Evolutionary conservation across 805 yeast genomes (phyloP), one percentile per base, ranked within the genome.

Genomic region (Ogataea polymorpha): DNA sequence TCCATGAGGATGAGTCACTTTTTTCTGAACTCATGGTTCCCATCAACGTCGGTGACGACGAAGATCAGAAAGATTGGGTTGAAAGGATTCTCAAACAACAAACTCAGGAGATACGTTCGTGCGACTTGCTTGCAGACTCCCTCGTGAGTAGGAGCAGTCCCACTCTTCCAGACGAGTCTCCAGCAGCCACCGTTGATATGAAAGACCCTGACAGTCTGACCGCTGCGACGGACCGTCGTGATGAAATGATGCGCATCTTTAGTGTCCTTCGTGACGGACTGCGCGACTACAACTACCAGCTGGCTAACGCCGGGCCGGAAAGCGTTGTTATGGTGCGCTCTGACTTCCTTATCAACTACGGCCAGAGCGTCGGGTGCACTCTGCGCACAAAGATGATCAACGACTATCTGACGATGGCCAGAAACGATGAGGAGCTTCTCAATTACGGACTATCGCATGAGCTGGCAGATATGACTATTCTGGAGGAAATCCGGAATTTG

Each of bases 341-440:
- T 4, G 61, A 58, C 14, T 60, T 46, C 27, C 35, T 60, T 16
- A 44, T 58, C 6, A 43, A 48, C 7, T 59, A 46, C 32, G 25
- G 58, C 6, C 35, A 41, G 7, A 37, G 36, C 3, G 44, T 46
- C 9, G 54, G 54, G 3, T 42, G 46, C 28, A 46, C 44, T 23
- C 37, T 51, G 16, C 51, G 56, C 37, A 50, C 62, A 8, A 61
- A 53, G 41, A 36, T 48, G 20, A 39, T 61, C 7, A 58, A 52
- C 32, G 62, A 56, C 20, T 51, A 49, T 21, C 43, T 60, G 21
- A 47, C 49, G 11, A 47, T 49, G 33, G 52, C 52, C 4, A 51
- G 51, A 32, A 49, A 52, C 14, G 61, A 59, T 25, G 53, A 49
- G 20, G 42, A 51, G 9, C 39, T 45, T 21, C 15, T 38, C 17